phyloP scores from a whole-genome alignment of 768 basidiomycete genomes.

The Tulasnella sp. region DNA sequence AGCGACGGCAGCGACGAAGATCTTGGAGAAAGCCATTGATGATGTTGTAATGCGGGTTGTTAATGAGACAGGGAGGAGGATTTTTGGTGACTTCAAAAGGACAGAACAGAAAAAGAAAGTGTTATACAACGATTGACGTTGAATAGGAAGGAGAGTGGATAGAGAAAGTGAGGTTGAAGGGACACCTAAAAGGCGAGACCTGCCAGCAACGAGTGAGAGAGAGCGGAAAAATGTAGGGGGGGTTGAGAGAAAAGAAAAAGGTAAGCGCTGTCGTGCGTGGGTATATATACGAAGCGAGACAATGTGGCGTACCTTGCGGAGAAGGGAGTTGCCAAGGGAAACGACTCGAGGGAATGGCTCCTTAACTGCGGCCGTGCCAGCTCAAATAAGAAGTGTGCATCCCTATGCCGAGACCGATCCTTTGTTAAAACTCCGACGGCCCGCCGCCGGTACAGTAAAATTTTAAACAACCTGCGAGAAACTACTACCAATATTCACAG shows the following conservation, averaged over 20 bases:
- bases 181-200: constrained; percentile 5
- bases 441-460: not conserved
- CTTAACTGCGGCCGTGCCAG: constrained; percentile 2
- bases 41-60: not conserved
- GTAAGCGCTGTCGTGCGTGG: not conserved
- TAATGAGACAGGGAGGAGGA: not conserved
- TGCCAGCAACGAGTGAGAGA: not conserved
- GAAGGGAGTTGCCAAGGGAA: constrained; percentile 5
- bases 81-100: not conserved
- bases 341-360: not conserved
- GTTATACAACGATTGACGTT: not conserved
- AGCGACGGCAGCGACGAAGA: constrained; percentile 27
- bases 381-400: not conserved
- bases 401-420: not conserved
- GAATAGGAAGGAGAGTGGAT: not conserved
- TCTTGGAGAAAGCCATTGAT: constrained; percentile 27
- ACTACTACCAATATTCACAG: not conserved
- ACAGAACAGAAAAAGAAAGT: not conserved
- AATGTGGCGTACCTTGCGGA: constrained; percentile 2
- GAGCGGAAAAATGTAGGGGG: not conserved
- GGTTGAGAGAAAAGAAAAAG: not conserved
- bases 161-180: constrained; percentile 10
- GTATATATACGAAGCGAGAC: not conserved
- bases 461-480: not conserved
- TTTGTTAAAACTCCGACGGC: not conserved